Percentiles rank a stretch among this genome's conserved stretches.
These are phyloP conservation scores for Fusarium sp. DNA, from an alignment of 2,329 filamentous ascomycete species.

Conservation along the genomic window DNA sequence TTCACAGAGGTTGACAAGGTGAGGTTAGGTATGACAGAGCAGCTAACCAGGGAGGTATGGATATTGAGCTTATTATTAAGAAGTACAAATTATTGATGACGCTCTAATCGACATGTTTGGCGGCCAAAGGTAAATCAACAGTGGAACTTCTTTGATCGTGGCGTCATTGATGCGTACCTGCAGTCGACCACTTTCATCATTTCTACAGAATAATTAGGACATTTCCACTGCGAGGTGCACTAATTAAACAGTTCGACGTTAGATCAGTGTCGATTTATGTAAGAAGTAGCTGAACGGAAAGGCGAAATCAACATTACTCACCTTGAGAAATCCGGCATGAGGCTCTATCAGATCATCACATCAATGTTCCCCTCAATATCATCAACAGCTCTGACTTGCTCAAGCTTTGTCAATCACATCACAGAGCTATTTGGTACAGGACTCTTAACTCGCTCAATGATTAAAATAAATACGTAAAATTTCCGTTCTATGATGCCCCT, in stretches of 20 bases:
- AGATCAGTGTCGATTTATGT: not conserved
- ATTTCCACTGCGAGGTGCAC: not conserved
- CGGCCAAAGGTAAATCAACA: constrained; percentile 7
- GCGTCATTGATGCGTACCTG: constrained; percentile 41
- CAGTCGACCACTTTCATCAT: constrained; percentile 27
- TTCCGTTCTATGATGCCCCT: constrained; percentile 34
- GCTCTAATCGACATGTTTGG: not conserved
- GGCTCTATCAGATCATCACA: not conserved
- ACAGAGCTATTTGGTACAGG: not conserved
- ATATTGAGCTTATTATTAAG: not conserved
- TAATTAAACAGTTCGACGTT: fast-evolving
- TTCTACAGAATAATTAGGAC: not conserved
- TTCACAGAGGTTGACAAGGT: not conserved
- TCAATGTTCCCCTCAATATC: not conserved
- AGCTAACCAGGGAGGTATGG: not conserved
- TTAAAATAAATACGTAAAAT: constrained; percentile 34
- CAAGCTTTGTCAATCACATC: not conserved
- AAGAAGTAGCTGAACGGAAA: not conserved
- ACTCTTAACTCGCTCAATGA: constrained; percentile 1
- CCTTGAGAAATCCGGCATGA: not conserved
- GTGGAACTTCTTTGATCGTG: constrained; percentile 22
- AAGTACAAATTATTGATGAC: constrained; percentile 3
- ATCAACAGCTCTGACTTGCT: not conserved
- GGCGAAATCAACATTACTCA: not conserved
- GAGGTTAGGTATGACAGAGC: not conserved